Evolutionary conservation across 1,284 basidiomycete genomes (phyloP).

Genomic region (Malassezia restricta): DNA sequence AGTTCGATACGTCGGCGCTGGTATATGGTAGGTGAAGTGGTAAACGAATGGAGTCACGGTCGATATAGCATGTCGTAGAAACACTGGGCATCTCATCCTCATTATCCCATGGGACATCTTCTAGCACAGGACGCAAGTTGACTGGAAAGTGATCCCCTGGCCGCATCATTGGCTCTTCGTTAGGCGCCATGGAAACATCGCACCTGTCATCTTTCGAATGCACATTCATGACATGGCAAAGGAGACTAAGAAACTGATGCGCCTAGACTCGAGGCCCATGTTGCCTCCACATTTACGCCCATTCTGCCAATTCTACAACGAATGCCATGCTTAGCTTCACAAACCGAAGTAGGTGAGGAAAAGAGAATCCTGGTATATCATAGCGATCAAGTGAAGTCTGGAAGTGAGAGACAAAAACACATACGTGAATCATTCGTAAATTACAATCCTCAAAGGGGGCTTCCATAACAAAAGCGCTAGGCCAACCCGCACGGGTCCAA

Average conservation of each 20-base stretch:
- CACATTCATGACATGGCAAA: too few relatives aligned
- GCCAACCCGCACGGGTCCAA: slow-evolving; percentile 46
- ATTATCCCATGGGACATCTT: too few relatives aligned
- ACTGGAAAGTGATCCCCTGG: too few relatives aligned
- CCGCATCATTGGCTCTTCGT: too few relatives aligned
- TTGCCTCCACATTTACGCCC: slow-evolving; percentile 10
- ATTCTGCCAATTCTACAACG: slow-evolving; percentile 36
- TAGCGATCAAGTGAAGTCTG: slow-evolving; percentile 22
- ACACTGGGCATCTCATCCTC: not conserved
- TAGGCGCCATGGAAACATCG: too few relatives aligned
- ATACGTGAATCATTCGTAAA: slow-evolving; percentile 27
- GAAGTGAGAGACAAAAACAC: not conserved
- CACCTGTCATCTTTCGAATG: too few relatives aligned
- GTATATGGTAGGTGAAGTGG: not conserved
- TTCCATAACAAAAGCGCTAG: slow-evolving; percentile 44
- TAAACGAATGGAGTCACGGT: not conserved
- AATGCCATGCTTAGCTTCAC: slow-evolving; percentile 30
- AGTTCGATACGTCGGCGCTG: not conserved
- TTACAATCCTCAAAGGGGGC: slow-evolving; percentile 36
- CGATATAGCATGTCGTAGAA: not conserved
- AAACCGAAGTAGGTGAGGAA: slow-evolving; percentile 37
- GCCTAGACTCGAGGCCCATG: too few relatives aligned
- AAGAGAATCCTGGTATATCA: slow-evolving; percentile 31
- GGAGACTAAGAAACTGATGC: too few relatives aligned
- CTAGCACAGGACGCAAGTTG: too few relatives aligned